phyloP scores from a whole-genome alignment of 75 land plant species.

The Pseudotsuga menziesii region DNA sequence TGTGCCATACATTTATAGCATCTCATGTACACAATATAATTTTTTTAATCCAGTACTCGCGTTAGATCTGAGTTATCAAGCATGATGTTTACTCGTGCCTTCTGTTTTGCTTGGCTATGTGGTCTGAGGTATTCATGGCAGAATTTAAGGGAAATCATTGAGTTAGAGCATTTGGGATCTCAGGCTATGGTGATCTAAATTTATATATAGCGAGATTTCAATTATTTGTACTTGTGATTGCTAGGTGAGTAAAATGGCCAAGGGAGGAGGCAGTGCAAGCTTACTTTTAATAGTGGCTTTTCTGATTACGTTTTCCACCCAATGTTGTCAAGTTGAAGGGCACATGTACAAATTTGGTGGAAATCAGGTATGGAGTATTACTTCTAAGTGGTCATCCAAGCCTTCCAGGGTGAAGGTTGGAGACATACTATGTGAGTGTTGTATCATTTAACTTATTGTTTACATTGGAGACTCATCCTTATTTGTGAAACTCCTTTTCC shows the following conservation, averaged over 20 bases:
- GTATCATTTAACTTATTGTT: not conserved
- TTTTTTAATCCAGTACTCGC: no score
- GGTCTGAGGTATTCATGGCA: no score
- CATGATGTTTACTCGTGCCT: no score
- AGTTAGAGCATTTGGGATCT: no score
- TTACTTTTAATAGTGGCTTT: not conserved
- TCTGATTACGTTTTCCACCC: not conserved
- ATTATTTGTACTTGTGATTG: not conserved
- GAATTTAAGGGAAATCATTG: no score
- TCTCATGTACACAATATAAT: no score
- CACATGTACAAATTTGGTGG: not conserved
- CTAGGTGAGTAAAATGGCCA: not conserved
- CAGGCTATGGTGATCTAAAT: no score
- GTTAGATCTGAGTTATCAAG: no score
- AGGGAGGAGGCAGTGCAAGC: conserved; percentile 9
- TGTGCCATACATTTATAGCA: not conserved
- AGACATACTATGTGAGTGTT: not conserved
- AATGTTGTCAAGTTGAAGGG: not conserved
- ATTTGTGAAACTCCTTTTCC: no score
- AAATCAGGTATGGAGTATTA: not conserved
- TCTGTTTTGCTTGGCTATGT: no score
- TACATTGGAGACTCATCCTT: no score
- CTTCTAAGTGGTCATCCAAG: not conserved
- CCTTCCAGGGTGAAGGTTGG: not conserved
- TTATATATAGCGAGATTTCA: no score